phyloP scores from a whole-genome alignment of 176 grass and related monocot species.

The Aegilops tauschii region DNA sequence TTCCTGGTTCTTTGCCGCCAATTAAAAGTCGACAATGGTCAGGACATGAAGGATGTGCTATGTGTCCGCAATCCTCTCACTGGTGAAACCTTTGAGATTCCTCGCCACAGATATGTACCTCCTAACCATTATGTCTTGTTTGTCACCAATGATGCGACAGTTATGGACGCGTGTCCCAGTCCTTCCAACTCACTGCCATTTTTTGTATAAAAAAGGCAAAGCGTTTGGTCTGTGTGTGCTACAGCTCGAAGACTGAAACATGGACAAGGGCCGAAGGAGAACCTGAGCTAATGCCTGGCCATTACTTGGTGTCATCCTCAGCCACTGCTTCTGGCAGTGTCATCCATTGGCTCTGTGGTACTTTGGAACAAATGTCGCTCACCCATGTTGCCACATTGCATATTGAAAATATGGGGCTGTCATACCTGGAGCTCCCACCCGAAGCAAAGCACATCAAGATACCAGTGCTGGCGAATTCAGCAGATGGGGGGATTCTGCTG shows the following conservation, averaged over 20 bases:
- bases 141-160: slow-evolving; percentile 1
- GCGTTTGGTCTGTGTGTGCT: not conserved
- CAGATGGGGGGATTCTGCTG: slow-evolving; percentile 6
- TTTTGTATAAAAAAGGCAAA: slow-evolving; percentile 18
- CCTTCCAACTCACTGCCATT: slow-evolving; percentile 16
- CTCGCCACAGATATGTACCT: not conserved
- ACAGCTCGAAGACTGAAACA: slow-evolving; percentile 16
- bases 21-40: not conserved
- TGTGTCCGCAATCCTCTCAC: slow-evolving; percentile 21
- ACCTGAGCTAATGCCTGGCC: slow-evolving; percentile 16
- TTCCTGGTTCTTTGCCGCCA: slow-evolving; percentile 3
- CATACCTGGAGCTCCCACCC: slow-evolving; percentile 27
- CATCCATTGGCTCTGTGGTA: slow-evolving; percentile 24
- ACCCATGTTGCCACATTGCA: slow-evolving; percentile 21
- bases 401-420: not conserved
- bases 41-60: not conserved
- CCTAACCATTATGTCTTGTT: slow-evolving; percentile 19
- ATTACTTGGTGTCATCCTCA: slow-evolving; percentile 13
- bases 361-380: not conserved
- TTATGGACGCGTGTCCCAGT: not conserved
- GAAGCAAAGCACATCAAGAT: not conserved
- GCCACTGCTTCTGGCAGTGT: slow-evolving; percentile 9
- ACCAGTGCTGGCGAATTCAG: slow-evolving; percentile 2
- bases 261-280: not conserved
- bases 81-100: slow-evolving; percentile 5